Evolutionary conservation across 2,329 filamentous ascomycete species (phyloP).

Genomic region (Tolypocladium ophioglossoides): DNA sequence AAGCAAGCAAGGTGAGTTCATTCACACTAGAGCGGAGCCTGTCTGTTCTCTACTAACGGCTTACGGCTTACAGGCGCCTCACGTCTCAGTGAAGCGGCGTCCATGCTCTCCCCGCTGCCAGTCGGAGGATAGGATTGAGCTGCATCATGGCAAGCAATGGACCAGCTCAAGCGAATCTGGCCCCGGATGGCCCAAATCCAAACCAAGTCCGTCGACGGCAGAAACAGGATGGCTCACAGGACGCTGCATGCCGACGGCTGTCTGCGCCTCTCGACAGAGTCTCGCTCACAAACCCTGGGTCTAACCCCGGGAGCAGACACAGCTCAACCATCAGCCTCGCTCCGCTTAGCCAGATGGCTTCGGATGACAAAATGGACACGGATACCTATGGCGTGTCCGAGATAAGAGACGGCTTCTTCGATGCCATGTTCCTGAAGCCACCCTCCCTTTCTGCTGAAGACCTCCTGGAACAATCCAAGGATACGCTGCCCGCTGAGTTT

Average conservation of each 20-base stretch:
- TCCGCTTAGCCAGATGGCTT: constrained; percentile 22
- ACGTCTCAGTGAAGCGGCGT: no score
- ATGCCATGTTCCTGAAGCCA: constrained; percentile 35
- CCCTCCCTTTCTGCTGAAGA: constrained; percentile 25
- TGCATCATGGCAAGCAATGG: neutral
- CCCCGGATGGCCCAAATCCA: neutral
- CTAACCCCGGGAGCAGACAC: constrained; percentile 5
- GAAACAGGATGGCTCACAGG: neutral
- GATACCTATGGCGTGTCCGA: constrained; percentile 33
- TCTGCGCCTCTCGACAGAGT: constrained; percentile 1
- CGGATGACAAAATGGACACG: constrained; percentile 21
- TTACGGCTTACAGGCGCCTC: no score
- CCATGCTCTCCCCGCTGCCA: no score
- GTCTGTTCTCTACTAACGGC: no score
- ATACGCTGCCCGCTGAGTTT: constrained; percentile 35
- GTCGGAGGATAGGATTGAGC: neutral
- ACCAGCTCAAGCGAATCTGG: neutral
- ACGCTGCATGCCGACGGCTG: neutral
- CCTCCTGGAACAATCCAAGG: constrained; percentile 28
- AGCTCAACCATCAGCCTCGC: constrained; percentile 19
- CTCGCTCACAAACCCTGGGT: constrained; percentile 6
- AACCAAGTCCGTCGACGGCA: neutral
- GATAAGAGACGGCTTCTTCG: constrained; percentile 35
- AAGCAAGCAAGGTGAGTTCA: no score
- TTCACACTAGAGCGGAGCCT: no score